Base-by-base conservation (phyloP, 768 basidiomycete species). In the Hygrophoropsis aurantiaca region DNA sequence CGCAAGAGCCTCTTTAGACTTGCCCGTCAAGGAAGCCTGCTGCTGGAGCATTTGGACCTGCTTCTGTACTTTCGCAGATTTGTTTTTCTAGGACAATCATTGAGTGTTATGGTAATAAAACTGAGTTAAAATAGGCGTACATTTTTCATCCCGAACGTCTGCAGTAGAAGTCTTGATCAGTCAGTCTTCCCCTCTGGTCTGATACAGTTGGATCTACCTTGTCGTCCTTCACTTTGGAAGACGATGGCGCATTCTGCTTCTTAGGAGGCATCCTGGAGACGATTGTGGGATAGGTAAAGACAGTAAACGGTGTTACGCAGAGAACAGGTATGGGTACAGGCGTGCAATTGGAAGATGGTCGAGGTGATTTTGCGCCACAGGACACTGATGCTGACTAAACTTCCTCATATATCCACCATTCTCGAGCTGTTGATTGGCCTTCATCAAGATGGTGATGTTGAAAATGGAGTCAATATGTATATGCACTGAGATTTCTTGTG, bases 101-200 rank as follows among this genome's bases (percentile, higher is more conserved):
- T 47, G 24, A 47, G n/a, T 50, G 38, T 25, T 39, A 39, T 42
- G 26, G 25, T 15, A 8, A 40, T 37, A 33, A 40, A 49, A 46
- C 10, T 6, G 20, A 46, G 36, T 25, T 26, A 30, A 34, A 47
- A 40, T 33, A 26, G 49, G 74, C 84, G 55, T 52, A 89, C 89
- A 67, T 91, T 90, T 77, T 91, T 91, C 80, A 91, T 69, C 43
- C 89, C 90, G 69, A 91, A 91, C 44, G 90, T 92, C 89, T 90
- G 68, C 46, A 44, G 49, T 53, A 45, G 50, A 49, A 50, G 61
- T 69, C 52, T 56, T 51, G 45, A 55, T 54, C 55, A 63, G 52
- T 60, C 55, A 68, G 57, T 61, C 55, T 60, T 57, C 41, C 44
- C 47, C 39, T 50, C 36, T 25, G 40, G 42, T 48, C 39, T 21